phyloP scores from a whole-genome alignment of 2,329 filamentous ascomycete species.

The Sporothrix globosa region DNA sequence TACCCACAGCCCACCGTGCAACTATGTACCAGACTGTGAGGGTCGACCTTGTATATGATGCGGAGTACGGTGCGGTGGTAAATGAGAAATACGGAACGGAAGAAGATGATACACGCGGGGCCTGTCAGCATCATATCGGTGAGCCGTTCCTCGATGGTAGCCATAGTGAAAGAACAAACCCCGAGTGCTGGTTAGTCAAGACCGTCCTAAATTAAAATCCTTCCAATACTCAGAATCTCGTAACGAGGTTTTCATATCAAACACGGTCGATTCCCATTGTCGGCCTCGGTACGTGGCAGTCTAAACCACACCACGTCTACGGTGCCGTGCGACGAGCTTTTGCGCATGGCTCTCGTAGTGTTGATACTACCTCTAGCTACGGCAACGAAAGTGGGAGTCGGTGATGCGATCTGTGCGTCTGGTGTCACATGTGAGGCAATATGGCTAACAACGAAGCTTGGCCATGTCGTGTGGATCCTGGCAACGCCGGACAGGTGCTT shows the following conservation, averaged over 20 bases:
- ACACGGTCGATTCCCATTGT: constrained; percentile 73
- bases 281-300: constrained; percentile 78
- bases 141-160: background rate
- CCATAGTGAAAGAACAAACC: background rate
- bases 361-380: constrained; percentile 35
- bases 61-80: no score
- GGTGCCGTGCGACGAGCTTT: constrained; percentile 31
- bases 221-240: background rate
- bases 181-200: background rate
- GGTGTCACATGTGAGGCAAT: constrained; percentile 33
- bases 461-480: constrained; percentile 29
- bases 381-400: constrained; percentile 36
- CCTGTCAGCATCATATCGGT: background rate
- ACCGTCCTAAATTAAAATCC: background rate
- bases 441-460: constrained; percentile 36
- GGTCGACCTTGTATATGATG: no score
- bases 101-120: background rate
- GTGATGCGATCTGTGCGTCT: constrained; percentile 31
- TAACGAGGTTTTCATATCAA: constrained; percentile 66
- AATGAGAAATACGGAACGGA: background rate
- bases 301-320: constrained; percentile 45
- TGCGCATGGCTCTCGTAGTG: constrained; percentile 33
- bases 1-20: no score
- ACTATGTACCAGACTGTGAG: no score
- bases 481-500: constrained; percentile 28